Evolutionary conservation across 352 stramenopile genomes (phyloP), one percentile per base, ranked within the genome.

Genomic region (Phytophthora fragariae): DNA sequence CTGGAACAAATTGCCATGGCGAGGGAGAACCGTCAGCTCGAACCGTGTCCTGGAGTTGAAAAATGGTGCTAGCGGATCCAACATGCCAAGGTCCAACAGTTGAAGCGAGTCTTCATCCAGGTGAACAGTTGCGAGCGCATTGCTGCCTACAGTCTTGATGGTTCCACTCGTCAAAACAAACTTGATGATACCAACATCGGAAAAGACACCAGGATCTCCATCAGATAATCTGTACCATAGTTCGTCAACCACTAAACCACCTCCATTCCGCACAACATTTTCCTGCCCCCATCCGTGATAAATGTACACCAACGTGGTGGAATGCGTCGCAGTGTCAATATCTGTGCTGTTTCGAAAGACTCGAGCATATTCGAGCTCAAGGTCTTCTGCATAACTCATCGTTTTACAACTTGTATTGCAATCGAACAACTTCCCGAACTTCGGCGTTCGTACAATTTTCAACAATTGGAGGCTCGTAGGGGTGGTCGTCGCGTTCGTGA

Each of bases 371-470:
- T 70, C 29, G 10, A 71, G 19, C 33, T 24, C 47, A 66, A 17
- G 55, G 5, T 46, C 39, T 59, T 21, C 21, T 56, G 47, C 7
- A n/a, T 47, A 50, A 2, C 4, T 8, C 61, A 70, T 44, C 12
- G 35, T 21, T 5, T 21, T n/a, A 62, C 66, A 81, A 52, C 39
- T 67, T 61, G 72, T 61, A 46, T 79, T 85, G 52, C 75, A 79
- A 41, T 94, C 85, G 24, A 88, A 94, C 11, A 94, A 37, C 39
- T 69, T 84, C 6, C 87, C 87, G 58, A 81, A 89, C 11, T 55
- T 70, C 1, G 85, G 85, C 19, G 91, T 70, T n/a, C 75, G 63
- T 3, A 76, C 39, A 47, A 94, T 78, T 69, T 75, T 73, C 33
- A 91, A 24, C 15, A 76, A 54, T 29, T 87, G 82, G 6, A 27